Base-by-base conservation (phyloP, 257 asterid genomes). In the Verbena officinalis region DNA sequence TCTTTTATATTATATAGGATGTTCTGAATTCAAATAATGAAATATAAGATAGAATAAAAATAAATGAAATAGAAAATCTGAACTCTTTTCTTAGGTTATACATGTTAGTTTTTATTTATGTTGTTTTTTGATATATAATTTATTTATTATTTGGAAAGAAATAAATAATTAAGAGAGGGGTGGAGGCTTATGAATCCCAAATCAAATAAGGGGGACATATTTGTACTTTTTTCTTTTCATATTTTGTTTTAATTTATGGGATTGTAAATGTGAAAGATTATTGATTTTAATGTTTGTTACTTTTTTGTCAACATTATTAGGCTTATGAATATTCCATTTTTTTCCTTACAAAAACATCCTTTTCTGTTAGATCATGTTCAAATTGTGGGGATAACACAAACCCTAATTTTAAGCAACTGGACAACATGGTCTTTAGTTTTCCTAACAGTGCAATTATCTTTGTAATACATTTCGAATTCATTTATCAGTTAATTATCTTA, bases 101-200 rank as follows among this genome's bases (percentile, higher is more conserved):
- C n/a, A 63, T 3, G 71, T 59, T 68, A 64, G 59, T 52, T 74
- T 55, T 40, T 38, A 60, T 59, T 23, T 16, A 73, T 21, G 72
- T 62, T 55, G 21, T 60, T 76, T 62, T 51, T 30, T 20, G 64
- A 11, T 3, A 1, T 57, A 74, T 65, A 51, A 74, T 81, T 81
- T 76, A 76, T 81, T 81, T 78, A 78, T 81, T 81, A 77, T 72
- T 83, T 84, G 68, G 74, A 55, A 64, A 65, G 52, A 57, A 65
- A 66, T 71, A 77, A 84, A 74, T 62, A 74, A 61, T 43, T 45
- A 70, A 60, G 69, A 48, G 68, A 53, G 73, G 68, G 59, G 73
- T 68, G 62, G 70, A 62, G 68, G 52, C 22, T 11, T 51, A 15
- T 50, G 49, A 42, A 73, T 66, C 53, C 56, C 64, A 59, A 43